phyloP scores from a whole-genome alignment of 768 basidiomycete species.

The Termitomyces sp. region DNA sequence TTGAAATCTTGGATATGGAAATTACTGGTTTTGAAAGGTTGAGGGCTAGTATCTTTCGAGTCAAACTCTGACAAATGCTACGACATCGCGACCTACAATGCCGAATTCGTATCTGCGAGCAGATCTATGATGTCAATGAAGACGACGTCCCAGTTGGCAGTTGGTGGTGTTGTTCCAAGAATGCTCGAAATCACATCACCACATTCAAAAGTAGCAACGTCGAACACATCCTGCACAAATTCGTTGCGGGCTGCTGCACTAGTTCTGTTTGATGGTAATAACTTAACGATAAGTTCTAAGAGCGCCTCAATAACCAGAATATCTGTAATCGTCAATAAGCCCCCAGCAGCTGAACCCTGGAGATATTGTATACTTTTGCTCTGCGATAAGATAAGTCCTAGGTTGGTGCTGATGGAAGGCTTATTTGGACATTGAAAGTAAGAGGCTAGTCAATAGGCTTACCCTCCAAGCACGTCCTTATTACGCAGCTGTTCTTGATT shows the following conservation, averaged over 20 bases:
- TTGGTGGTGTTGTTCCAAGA: conserved; percentile 35
- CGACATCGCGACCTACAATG: conserved; percentile 36
- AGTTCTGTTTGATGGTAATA: conserved; percentile 38
- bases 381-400: conserved; percentile 44
- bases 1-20: conserved; percentile 29
- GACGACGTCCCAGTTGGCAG: conserved; percentile 49
- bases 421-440: neutral
- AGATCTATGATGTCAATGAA: conserved; percentile 39
- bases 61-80: neutral
- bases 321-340: conserved; percentile 21
- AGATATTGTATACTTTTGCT: conserved; percentile 34
- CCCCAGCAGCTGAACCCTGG: neutral
- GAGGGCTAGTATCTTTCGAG: conserved; percentile 40
- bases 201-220: conserved; percentile 29
- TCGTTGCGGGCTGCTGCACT: conserved; percentile 31
- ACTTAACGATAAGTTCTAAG: conserved; percentile 48
- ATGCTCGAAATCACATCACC: conserved; percentile 31
- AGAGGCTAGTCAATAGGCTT: conserved; percentile 3
- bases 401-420: conserved; percentile 9
- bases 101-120: conserved; percentile 38
- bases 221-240: conserved; percentile 51
- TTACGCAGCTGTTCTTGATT: conserved; percentile 45
- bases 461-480: conserved; percentile 44
- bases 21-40: conserved; percentile 44
- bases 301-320: conserved; percentile 54